These are phyloP conservation scores for Gloeostereum incarnatum DNA, from an alignment of 768 basidiomycete species.

Conservation along the genomic window DNA sequence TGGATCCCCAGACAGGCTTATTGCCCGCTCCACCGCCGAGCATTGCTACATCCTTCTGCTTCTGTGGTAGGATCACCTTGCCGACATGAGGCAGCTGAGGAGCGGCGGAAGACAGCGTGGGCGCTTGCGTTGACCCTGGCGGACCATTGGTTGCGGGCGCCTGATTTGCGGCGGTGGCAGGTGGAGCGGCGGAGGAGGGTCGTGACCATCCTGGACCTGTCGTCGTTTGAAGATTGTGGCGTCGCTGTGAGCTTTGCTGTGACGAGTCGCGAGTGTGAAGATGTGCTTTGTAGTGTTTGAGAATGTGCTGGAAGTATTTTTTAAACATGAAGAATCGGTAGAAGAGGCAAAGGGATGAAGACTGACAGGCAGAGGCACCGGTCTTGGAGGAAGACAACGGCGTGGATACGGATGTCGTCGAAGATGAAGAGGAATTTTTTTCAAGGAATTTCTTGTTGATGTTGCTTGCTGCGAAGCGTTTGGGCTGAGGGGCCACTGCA, in stretches of 20 bases:
- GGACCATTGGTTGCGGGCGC: slow-evolving; percentile 38
- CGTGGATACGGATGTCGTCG: slow-evolving; percentile 33
- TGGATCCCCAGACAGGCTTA: slow-evolving; percentile 6
- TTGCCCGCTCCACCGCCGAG: slow-evolving; percentile 4
- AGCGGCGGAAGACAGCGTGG: slow-evolving; percentile 21
- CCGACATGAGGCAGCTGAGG: slow-evolving; percentile 34
- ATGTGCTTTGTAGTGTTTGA: slow-evolving; percentile 36
- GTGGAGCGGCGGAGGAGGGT: slow-evolving; percentile 63
- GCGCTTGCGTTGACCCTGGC: slow-evolving; percentile 27
- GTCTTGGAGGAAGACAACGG: slow-evolving; percentile 36
- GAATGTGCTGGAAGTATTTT: slow-evolving; percentile 42
- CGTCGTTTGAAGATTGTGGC: slow-evolving; percentile 43
- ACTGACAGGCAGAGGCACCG: slow-evolving; percentile 45
- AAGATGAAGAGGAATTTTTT: slow-evolving; percentile 64
- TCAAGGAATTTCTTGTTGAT: slow-evolving; percentile 97
- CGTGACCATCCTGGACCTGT: slow-evolving; percentile 71
- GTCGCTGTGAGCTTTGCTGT: slow-evolving; percentile 79
- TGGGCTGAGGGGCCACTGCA: slow-evolving; percentile 45
- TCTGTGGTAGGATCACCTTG: slow-evolving; percentile 66
- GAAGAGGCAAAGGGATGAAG: slow-evolving; percentile 2
- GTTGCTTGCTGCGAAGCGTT: slow-evolving; percentile 84
- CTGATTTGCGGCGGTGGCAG: slow-evolving; percentile 30
- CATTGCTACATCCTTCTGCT: slow-evolving; percentile 28
- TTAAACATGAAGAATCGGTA: slow-evolving; percentile 5
- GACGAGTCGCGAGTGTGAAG: slow-evolving; percentile 72